Conservation (phyloP, 106 monocot genomes). For the Dendrobium catenatum region DNA sequence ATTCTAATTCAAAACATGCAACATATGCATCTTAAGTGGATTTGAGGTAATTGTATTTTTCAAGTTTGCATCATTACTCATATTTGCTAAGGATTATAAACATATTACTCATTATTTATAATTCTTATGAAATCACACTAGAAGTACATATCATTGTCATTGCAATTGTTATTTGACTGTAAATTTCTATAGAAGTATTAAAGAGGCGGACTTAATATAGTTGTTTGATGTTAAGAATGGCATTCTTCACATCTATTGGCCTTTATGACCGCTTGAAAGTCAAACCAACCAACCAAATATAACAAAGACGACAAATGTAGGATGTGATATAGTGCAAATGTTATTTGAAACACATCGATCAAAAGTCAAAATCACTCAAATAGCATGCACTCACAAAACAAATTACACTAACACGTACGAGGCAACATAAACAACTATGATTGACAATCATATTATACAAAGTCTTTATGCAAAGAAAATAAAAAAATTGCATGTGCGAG, state of each 20-base stretch:
- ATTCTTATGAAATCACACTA: not conserved
- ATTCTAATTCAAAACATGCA: conserved; percentile 2
- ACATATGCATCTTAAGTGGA: not conserved
- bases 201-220: not conserved
- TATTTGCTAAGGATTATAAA: not conserved
- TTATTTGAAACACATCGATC: too few species aligned
- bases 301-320: too few species aligned
- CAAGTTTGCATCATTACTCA: not conserved
- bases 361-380: too few species aligned
- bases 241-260: not conserved
- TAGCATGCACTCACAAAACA: too few species aligned
- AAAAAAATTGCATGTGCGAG: too few species aligned
- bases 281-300: too few species aligned
- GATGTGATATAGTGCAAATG: too few species aligned
- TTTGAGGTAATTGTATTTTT: not conserved
- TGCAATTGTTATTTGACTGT: not conserved
- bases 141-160: not conserved
- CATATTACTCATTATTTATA: not conserved
- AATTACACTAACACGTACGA: too few species aligned
- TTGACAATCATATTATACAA: too few species aligned
- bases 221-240: not conserved
- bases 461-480: too few species aligned
- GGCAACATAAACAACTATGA: too few species aligned
- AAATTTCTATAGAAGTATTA: not conserved
- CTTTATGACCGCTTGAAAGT: too few species aligned